Conservation (phyloP, 139 green algal genomes). For the Coelastrella sp. region DNA sequence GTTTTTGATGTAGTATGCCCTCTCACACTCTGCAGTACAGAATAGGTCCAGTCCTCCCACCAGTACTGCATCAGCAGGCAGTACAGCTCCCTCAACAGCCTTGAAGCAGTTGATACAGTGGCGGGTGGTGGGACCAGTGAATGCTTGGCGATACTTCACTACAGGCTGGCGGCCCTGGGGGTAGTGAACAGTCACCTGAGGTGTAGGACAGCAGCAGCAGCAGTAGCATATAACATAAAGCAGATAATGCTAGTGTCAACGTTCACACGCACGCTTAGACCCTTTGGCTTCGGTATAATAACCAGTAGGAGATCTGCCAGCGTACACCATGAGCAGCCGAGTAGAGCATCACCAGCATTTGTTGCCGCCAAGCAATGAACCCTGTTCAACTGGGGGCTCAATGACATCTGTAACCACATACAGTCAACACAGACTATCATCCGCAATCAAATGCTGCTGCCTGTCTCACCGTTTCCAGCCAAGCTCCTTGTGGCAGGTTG, state of each 20-base stretch:
- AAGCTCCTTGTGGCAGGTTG: constrained; percentile 6
- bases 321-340: too few relatives aligned
- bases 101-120: constrained; percentile 77
- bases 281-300: too few relatives aligned
- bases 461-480: constrained; percentile 16
- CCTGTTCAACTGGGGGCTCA: background rate
- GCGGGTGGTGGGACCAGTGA: constrained; percentile 52
- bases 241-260: background rate
- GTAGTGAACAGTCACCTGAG: constrained; percentile 46
- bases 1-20: constrained; percentile 64
- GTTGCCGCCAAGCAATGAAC: background rate
- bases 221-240: constrained; percentile 52
- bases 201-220: constrained; percentile 2
- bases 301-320: too few relatives aligned
- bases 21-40: constrained; percentile 79
- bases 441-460: too few relatives aligned
- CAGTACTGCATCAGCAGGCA: constrained; percentile 56
- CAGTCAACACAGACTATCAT: too few relatives aligned
- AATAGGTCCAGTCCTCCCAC: constrained; percentile 69
- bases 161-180: constrained; percentile 20
- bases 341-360: too few relatives aligned
- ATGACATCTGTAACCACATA: too few relatives aligned
- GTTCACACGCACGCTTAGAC: too few relatives aligned
- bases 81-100: constrained; percentile 41
- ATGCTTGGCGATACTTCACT: constrained; percentile 71